phyloP scores from a whole-genome alignment of 768 basidiomycete genomes.

The Phylloporus sp. region DNA sequence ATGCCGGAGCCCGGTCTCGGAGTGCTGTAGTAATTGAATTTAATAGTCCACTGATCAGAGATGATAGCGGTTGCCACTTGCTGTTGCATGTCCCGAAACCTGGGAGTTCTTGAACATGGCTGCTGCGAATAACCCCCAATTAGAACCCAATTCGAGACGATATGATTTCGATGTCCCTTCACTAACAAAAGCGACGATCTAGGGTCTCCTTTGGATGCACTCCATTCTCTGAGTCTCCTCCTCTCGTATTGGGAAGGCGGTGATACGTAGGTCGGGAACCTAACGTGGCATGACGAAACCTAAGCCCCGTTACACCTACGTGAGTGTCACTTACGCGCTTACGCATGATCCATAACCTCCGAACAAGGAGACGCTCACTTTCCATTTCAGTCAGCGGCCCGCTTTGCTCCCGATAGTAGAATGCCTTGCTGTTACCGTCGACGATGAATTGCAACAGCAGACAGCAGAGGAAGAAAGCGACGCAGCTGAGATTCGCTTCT shows the following conservation, averaged over 20 bases:
- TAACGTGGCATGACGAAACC: slow-evolving; percentile 1
- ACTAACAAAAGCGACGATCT: slow-evolving; percentile 11
- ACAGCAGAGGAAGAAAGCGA: slow-evolving; percentile 11
- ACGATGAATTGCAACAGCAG: slow-evolving; percentile 16
- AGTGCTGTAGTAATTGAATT: slow-evolving; percentile 13
- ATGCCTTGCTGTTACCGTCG: neutral
- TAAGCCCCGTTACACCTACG: neutral
- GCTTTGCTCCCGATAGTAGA: neutral
- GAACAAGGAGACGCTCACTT: slow-evolving; percentile 1
- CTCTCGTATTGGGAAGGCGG: neutral
- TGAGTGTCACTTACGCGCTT: too few species aligned
- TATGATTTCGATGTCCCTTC: slow-evolving; percentile 10
- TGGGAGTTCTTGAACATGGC: neutral
- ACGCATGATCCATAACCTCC: slow-evolving; percentile 14
- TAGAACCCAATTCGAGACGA: slow-evolving; percentile 13
- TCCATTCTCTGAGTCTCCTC: slow-evolving; percentile 19
- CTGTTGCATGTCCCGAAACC: slow-evolving; percentile 18
- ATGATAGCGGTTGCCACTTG: slow-evolving; percentile 9
- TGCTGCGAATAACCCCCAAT: slow-evolving; percentile 7
- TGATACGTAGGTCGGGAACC: neutral
- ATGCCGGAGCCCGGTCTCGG: slow-evolving; percentile 10
- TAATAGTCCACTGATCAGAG: slow-evolving; percentile 9
- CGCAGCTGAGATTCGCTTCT: slow-evolving; percentile 24
- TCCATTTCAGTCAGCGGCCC: neutral
- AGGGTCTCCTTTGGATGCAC: slow-evolving; percentile 11